These are phyloP conservation scores for Sungouiozyma intestinalis DNA, from an alignment of 805 yeast genomes.

Conservation along the genomic window DNA sequence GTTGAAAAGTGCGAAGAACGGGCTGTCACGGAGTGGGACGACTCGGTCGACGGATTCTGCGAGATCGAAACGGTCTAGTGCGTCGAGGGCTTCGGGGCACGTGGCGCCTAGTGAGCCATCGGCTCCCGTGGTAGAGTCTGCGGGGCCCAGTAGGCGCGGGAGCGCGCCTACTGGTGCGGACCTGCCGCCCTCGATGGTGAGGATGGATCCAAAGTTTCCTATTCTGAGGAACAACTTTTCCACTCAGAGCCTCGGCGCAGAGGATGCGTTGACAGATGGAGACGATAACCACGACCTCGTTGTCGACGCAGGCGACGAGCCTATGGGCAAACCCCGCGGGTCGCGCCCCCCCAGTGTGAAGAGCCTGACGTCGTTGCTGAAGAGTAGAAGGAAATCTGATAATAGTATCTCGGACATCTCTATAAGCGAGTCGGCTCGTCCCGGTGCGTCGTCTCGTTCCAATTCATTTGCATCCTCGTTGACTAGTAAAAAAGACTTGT, in stretches of 20 bases:
- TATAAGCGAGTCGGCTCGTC: neutral
- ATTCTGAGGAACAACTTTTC: slow-evolving; percentile 39
- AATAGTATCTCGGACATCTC: neutral
- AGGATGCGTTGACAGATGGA: slow-evolving; percentile 25
- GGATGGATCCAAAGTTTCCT: slow-evolving; percentile 63
- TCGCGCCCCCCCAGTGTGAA: slow-evolving; percentile 1
- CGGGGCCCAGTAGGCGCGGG: slow-evolving; percentile 18
- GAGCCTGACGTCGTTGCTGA: slow-evolving; percentile 9
- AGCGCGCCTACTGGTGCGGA: slow-evolving; percentile 27
- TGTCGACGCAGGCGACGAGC: neutral
- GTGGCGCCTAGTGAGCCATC: neutral
- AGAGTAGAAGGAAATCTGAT: slow-evolving; percentile 15
- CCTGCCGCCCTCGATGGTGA: slow-evolving; percentile 61
- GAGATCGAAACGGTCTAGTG: neutral
- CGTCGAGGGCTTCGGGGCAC: neutral
- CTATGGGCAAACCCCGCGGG: neutral
- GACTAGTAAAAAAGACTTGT: slow-evolving; percentile 26
- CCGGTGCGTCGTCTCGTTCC: slow-evolving; percentile 10
- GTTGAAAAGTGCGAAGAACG: neutral
- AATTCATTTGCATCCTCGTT: slow-evolving; percentile 23
- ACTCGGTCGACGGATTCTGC: neutral
- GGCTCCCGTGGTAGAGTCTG: too few relatives aligned
- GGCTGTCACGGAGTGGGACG: neutral
- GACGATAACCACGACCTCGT: slow-evolving; percentile 17
- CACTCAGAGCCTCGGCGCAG: slow-evolving; percentile 8